Evolutionary conservation across 306 rosid species (phyloP), one percentile per base, ranked within the genome.

Genomic region (Malus orientalis): DNA sequence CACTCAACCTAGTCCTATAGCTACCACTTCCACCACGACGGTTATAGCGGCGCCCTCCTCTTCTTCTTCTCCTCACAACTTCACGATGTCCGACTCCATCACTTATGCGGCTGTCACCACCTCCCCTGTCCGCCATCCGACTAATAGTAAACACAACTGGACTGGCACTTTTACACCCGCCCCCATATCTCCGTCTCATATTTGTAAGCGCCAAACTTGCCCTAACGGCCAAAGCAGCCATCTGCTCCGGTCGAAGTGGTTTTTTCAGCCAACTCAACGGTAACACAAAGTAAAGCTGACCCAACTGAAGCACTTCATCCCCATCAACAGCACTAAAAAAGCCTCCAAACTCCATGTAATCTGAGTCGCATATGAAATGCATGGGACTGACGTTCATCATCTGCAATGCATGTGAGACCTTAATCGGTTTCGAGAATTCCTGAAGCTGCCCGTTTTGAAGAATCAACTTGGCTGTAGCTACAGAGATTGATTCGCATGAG

Each of bases 251-350:
- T 19, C 10, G 79, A 60, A 80, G 54, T 4, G 73, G 73, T 13
- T 30, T 59, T n/a, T 75, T 75, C 76, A 80, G 15, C 69, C 76
- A 69, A 33, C 33, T 53, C 45, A 53, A 51, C 23, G 80, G 84
- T 71, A 75, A 40, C 66, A 69, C 54, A 27, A 80, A 80, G 25
- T 80, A 75, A 7, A 80, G 80, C 68, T 69, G 84, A 51, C 84
- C 84, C 1, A 75, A 32, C 60, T 80, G 84, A 68, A 80, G 76
- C 72, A 75, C 80, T 20, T 80, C 73, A 1, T 80, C 76, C 27
- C 69, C 80, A 22, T 69, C 22, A 9, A 80, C 27, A 4, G 67
- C 76, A 5, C 71, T 25, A 40, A 75, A 23, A 27, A 74, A 8
- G 29, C 38, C 76, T 13, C 80, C 80, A 36, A 75, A 61, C 29